These are phyloP conservation scores for Ophiostoma fasciatum DNA, from an alignment of 2,329 filamentous ascomycete genomes.

Conservation along the genomic window DNA sequence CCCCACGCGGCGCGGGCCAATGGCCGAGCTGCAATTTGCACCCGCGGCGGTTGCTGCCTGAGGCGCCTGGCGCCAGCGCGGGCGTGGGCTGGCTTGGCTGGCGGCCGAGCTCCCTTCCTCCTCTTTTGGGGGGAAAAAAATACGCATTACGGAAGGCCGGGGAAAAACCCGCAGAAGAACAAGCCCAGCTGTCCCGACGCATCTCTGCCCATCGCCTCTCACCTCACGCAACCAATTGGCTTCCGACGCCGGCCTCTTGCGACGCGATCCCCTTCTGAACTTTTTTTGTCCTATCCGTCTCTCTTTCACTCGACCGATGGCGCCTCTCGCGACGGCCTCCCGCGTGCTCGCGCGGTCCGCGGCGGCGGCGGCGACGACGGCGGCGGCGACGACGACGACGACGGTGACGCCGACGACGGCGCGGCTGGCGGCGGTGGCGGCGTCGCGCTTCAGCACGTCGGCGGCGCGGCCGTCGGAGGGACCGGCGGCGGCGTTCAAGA, in stretches of 20 bases:
- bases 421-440: slow-evolving; percentile 29
- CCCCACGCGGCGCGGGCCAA: slow-evolving; percentile 6
- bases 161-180: slow-evolving; percentile 40
- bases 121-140: slow-evolving; percentile 3
- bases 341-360: slow-evolving; percentile 49
- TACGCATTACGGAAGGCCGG: background rate
- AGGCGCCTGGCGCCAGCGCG: no score
- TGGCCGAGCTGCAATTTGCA: slow-evolving; percentile 10
- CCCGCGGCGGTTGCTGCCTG: slow-evolving; percentile 7
- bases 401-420: slow-evolving; percentile 23
- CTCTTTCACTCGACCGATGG: slow-evolving; percentile 32
- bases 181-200: no score
- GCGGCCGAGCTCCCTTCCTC: no score
- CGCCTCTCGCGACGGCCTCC: slow-evolving; percentile 52
- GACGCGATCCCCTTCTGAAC: background rate
- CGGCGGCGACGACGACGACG: slow-evolving; percentile 33
- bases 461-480: slow-evolving; percentile 23
- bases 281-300: background rate
- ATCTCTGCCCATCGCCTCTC: slow-evolving; percentile 2
- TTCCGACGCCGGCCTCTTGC: slow-evolving; percentile 11
- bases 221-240: slow-evolving; percentile 8
- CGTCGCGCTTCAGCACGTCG: slow-evolving; percentile 33
- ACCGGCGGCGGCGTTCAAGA: slow-evolving; percentile 35
- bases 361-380: no score
- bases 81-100: no score